Base-by-base conservation (phyloP, 1,284 basidiomycete genomes). In the Ceratorhiza oryzae-sativae region DNA sequence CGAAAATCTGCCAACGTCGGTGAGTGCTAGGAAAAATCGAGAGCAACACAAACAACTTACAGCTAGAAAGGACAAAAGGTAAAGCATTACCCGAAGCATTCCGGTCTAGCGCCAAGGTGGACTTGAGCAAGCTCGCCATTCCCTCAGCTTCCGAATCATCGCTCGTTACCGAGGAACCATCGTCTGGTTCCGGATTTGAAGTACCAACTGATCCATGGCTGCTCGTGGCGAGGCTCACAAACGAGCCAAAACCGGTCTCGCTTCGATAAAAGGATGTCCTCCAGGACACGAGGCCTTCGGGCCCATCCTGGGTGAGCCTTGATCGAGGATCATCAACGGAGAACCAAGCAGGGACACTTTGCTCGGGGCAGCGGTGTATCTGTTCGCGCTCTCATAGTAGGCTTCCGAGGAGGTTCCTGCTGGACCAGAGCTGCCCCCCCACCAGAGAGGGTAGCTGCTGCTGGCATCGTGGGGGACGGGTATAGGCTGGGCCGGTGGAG, bases 141-240 rank as follows among this genome's bases (percentile, higher is more conserved):
- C 30, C 67, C 36, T 55, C 55, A 3, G 49, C 27, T 25, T 71
- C 63, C 0, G 68, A 67, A 18, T 67, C 68, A 5, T 73, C 62
- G n/a, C 48, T 63, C 32, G 62, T 71, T 39, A 27, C 59, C 15
- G 70, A 46, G 1, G 61, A 34, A 30, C 61, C 48, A 32, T 70
- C 62, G 46, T 68, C 59, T 25, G 42, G 25, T 48, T 25, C 72
- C 5, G 41, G 27, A 53, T 48, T 61, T 42, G 61, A 32, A 15
- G 73, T 55, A 39, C 59, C 62, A 30, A 53, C 46, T 48, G 71
- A 70, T 36, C 68, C 61, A 39, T 71, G 59, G 34, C 48, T 27
- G 27, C 65, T 71, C 41, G 42, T 25, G 51, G 56, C 23, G 75
- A 20, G n/a, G 8, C 27, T 18, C 27, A 36, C 36, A 13, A 39